Conservation (phyloP, 495 filamentous ascomycete species). For the Hypoxylon lienhwacheense region DNA sequence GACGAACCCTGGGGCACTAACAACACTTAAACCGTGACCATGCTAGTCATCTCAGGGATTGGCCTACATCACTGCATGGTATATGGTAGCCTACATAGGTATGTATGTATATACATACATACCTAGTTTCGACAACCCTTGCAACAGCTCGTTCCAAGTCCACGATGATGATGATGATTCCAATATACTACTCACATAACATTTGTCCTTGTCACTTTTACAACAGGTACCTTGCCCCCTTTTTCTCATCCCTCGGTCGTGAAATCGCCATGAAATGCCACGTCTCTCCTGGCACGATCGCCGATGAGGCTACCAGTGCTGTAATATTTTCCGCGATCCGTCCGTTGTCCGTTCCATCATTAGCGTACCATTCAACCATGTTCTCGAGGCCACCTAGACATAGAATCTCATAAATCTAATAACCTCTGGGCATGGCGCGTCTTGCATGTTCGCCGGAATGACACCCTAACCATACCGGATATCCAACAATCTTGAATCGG, state of each 20-base stretch:
- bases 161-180: conserved; percentile 16
- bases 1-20: conserved; percentile 30
- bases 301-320: conserved; percentile 31
- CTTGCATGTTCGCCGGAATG: conserved; percentile 34
- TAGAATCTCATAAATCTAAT: conserved; percentile 29
- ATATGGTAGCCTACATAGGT: conserved; percentile 34
- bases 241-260: conserved; percentile 6
- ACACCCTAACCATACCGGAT: conserved; percentile 33
- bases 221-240: background rate
- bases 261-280: conserved; percentile 7
- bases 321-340: conserved; percentile 22
- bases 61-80: too few relatives aligned
- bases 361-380: conserved; percentile 31
- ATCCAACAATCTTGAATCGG: conserved; percentile 33
- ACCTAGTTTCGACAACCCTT: conserved; percentile 24
- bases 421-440: conserved; percentile 23
- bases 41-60: conserved; percentile 36
- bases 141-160: conserved; percentile 29
- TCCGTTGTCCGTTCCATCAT: conserved; percentile 25
- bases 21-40: conserved; percentile 18
- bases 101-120: conserved; percentile 16
- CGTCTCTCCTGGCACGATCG: conserved; percentile 16
- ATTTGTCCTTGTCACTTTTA: conserved; percentile 6
- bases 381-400: conserved; percentile 18
- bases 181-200: conserved; percentile 6